These are phyloP conservation scores for Aureobasidium mangrovei DNA, from an alignment of 2,329 filamentous ascomycete species.

Conservation along the genomic window DNA sequence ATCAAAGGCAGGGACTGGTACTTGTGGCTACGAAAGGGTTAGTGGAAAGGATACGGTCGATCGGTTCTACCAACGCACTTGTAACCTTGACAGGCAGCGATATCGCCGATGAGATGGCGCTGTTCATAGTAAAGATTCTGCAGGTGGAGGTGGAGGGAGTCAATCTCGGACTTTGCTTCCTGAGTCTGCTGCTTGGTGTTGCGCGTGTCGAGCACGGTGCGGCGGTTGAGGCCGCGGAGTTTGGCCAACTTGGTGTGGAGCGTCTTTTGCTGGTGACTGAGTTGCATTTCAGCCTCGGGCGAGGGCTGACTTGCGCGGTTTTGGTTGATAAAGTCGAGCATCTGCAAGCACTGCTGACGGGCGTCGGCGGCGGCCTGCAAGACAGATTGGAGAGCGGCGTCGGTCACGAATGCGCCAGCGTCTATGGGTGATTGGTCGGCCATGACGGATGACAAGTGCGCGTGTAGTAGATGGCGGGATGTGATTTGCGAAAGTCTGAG, in stretches of 20 bases:
- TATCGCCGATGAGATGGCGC: slow-evolving; percentile 80
- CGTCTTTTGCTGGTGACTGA: slow-evolving; percentile 69
- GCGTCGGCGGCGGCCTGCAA: slow-evolving; percentile 65
- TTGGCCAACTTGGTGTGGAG: slow-evolving; percentile 71
- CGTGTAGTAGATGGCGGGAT: background rate
- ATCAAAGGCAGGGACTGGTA: slow-evolving; percentile 81
- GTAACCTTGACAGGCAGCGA: slow-evolving; percentile 80
- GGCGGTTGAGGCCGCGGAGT: slow-evolving; percentile 72
- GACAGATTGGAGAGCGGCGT: slow-evolving; percentile 57
- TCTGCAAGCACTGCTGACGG: slow-evolving; percentile 58
- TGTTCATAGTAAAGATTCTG: slow-evolving; percentile 98
- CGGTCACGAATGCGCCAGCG: slow-evolving; percentile 40
- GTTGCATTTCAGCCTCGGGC: slow-evolving; percentile 45
- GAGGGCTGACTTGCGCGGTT: slow-evolving; percentile 33
- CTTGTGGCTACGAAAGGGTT: slow-evolving; percentile 55
- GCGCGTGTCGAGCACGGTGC: slow-evolving; percentile 70
- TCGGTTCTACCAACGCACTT: slow-evolving; percentile 52
- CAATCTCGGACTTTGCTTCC: slow-evolving; percentile 82
- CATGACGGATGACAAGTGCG: background rate
- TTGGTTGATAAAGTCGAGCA: slow-evolving; percentile 47
- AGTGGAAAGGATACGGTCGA: background rate
- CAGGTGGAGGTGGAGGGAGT: slow-evolving; percentile 80
- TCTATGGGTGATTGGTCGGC: slow-evolving; percentile 15
- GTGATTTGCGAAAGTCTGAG: background rate
- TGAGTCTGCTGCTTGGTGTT: slow-evolving; percentile 80